These are phyloP conservation scores for Carpinus fangiana DNA, from an alignment of 306 rosid genomes.

Conservation along the genomic window DNA sequence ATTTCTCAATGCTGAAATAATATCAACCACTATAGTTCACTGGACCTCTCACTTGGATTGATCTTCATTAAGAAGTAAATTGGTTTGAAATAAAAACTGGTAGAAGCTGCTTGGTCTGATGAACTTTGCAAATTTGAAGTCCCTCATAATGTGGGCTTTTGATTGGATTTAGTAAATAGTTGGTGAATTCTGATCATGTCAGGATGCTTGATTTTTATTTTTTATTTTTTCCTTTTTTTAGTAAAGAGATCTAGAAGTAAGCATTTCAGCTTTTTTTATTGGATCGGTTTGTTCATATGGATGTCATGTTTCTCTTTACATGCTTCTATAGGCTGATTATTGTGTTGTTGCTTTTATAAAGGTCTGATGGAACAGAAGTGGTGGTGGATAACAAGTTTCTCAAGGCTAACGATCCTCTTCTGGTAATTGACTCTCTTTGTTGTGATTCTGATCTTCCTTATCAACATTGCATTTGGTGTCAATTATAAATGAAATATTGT, in stretches of 20 bases:
- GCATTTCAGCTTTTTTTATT: conserved; percentile 1
- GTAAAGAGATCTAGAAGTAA: conserved; percentile 1
- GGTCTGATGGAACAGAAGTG: conserved; percentile 87
- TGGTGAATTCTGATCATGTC: not conserved
- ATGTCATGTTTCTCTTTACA: not conserved
- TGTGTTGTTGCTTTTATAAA: conserved; percentile 25
- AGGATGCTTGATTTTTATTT: not conserved
- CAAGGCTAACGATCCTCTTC: conserved; percentile 67
- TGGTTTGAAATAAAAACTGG: not conserved
- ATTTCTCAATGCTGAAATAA: not conserved
- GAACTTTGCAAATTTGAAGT: not conserved
- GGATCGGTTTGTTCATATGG: not conserved
- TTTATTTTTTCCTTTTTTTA: not conserved
- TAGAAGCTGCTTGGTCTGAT: not conserved
- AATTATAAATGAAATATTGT: not conserved
- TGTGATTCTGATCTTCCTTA: conserved; percentile 3
- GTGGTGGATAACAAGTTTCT: conserved; percentile 89
- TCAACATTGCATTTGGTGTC: conserved; percentile 15
- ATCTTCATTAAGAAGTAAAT: not conserved
- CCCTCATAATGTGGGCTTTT: not conserved
- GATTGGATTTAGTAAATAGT: not conserved
- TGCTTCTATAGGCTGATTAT: conserved; percentile 13
- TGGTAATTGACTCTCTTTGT: conserved; percentile 53
- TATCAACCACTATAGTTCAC: not conserved
- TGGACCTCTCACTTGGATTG: not conserved